phyloP scores from a whole-genome alignment of 208 protist species.

The Kentomonas sorsogonicus region DNA sequence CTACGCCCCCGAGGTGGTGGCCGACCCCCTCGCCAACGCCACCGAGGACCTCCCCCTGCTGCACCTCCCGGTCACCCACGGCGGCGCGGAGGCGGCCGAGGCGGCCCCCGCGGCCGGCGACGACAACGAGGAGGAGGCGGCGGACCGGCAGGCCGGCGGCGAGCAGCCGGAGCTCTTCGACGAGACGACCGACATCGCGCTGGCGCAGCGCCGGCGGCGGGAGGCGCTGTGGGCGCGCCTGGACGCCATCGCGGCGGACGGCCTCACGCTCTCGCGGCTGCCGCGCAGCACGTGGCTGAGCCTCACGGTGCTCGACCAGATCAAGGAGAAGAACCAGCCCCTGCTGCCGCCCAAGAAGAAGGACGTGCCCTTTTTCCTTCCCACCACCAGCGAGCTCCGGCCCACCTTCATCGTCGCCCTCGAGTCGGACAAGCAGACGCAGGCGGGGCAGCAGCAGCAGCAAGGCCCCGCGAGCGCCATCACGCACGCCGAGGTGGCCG shows the following conservation, averaged over 20 bases:
- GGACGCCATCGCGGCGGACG: conserved; percentile 48
- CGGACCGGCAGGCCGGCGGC: conserved; percentile 2
- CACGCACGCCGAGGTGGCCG: conserved; percentile 23
- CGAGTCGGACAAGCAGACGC: conserved; percentile 25
- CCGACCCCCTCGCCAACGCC: conserved; percentile 25
- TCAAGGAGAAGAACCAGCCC: conserved; percentile 88
- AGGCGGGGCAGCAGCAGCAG: background rate
- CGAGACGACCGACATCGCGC: conserved; percentile 48
- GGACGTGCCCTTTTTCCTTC: conserved; percentile 89
- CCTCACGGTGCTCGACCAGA: conserved; percentile 80
- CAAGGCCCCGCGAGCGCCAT: conserved; percentile 7
- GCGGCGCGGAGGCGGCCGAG: conserved; percentile 37
- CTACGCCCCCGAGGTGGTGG: conserved; percentile 76
- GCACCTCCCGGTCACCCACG: conserved; percentile 77
- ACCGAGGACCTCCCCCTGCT: conserved; percentile 54
- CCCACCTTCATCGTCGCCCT: conserved; percentile 80
- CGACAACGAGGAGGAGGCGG: conserved; percentile 11
- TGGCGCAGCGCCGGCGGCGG: conserved; percentile 34
- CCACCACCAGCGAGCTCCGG: conserved; percentile 70
- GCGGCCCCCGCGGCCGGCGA: conserved; percentile 20
- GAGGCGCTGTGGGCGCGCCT: conserved; percentile 33
- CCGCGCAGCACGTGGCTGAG: conserved; percentile 74
- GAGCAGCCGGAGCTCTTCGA: conserved; percentile 64
- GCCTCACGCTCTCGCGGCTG: conserved; percentile 60
- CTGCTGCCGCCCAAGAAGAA: conserved; percentile 87